Conservation (phyloP, 352 stramenopile species). For the Phytophthora agathidicida region DNA sequence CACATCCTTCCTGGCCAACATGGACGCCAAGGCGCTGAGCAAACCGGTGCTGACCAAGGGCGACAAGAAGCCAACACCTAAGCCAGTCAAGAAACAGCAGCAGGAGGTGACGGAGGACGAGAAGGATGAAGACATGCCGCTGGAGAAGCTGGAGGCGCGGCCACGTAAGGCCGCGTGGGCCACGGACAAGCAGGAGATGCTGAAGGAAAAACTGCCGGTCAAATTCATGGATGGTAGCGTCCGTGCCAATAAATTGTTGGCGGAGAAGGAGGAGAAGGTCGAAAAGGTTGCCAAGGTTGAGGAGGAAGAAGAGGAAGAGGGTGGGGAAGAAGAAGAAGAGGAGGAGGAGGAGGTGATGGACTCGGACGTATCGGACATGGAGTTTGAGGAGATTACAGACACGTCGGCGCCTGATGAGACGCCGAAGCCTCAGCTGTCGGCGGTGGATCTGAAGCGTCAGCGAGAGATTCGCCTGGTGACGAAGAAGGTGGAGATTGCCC, state of each 20-base stretch:
- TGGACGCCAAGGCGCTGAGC: slow-evolving; percentile 72
- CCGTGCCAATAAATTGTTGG: slow-evolving; percentile 73
- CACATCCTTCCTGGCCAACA: slow-evolving; percentile 79
- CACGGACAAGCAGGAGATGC: slow-evolving; percentile 57
- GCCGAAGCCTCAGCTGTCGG: slow-evolving; percentile 24
- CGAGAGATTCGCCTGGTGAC: slow-evolving; percentile 66
- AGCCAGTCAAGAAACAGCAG: slow-evolving; percentile 34
- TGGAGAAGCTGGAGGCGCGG: slow-evolving; percentile 81
- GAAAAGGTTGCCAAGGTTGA: slow-evolving; percentile 28
- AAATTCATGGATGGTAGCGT: slow-evolving; percentile 90
- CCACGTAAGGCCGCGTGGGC: slow-evolving; percentile 70
- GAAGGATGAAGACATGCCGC: slow-evolving; percentile 52
- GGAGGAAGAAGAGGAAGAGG: slow-evolving; percentile 40
- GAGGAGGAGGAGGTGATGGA: slow-evolving; percentile 51
- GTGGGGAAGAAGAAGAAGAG: slow-evolving; percentile 45
- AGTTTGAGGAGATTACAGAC: slow-evolving; percentile 79
- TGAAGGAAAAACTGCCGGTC: slow-evolving; percentile 79
- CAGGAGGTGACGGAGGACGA: slow-evolving; percentile 27
- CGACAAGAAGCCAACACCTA: slow-evolving; percentile 46
- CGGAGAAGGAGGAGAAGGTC: slow-evolving; percentile 41
- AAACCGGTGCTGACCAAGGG: slow-evolving; percentile 45
- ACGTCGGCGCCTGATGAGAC: slow-evolving; percentile 2
- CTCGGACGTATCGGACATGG: slow-evolving; percentile 81
- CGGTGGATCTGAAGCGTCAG: slow-evolving; percentile 71
- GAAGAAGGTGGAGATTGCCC: slow-evolving; percentile 91